Conservation (phyloP, 306 rosid genomes). For the Myrica gale region DNA sequence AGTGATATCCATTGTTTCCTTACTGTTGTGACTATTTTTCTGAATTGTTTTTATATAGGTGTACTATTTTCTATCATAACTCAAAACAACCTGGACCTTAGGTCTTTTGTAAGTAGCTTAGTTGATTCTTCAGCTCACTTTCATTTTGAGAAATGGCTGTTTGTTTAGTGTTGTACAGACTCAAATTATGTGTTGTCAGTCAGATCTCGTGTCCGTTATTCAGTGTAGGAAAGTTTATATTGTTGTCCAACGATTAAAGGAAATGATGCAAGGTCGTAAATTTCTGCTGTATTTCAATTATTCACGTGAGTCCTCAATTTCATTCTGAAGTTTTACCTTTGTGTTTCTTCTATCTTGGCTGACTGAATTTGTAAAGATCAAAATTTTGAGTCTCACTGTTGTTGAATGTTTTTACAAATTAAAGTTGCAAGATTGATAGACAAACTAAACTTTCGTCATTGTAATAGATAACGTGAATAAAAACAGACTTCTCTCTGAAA, state of each 20-base stretch:
- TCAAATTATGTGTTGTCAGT: neutral
- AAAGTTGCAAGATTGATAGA: neutral
- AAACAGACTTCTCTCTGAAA: neutral
- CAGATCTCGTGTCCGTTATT: no score
- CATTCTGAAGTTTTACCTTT: neutral
- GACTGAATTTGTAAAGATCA: neutral
- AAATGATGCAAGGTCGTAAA: neutral
- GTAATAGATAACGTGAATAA: neutral
- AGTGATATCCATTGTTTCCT: neutral
- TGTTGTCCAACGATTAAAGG: neutral
- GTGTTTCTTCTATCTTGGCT: neutral
- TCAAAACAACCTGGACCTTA: neutral
- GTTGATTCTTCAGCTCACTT: neutral
- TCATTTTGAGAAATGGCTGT: slow-evolving; percentile 1
- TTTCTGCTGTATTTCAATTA: neutral
- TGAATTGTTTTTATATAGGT: neutral
- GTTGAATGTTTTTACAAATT: neutral
- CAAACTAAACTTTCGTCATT: neutral
- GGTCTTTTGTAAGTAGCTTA: neutral
- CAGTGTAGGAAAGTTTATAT: no score
- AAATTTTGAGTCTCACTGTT: neutral
- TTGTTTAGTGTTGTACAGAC: neutral
- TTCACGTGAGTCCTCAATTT: neutral
- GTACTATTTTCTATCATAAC: neutral
- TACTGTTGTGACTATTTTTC: neutral